A percentile compares a stretch with the other conserved stretches of the same genome.
Evolutionary conservation across 179 eudicot genomes (phyloP).

Genomic region (Silene noctiflora): DNA sequence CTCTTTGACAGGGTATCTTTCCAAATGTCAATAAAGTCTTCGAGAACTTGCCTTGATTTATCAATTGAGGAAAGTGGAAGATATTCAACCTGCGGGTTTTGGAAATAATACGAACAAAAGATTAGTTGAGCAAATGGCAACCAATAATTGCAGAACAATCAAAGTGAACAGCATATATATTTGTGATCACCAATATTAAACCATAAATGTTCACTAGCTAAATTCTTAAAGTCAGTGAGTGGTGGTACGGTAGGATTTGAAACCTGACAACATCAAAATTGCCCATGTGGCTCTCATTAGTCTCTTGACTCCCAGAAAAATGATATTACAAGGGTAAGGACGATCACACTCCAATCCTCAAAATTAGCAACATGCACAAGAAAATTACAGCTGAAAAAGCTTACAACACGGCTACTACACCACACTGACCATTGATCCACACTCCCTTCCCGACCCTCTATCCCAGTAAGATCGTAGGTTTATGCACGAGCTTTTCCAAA

Average conservation of each 20-base stretch:
- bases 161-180: neutral
- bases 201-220: neutral
- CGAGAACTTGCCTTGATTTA: constrained; percentile 62
- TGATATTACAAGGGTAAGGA: neutral
- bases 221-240: too few species aligned
- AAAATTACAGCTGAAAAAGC: neutral
- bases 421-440: neutral
- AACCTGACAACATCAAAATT: too few species aligned
- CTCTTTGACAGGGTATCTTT: constrained; percentile 66
- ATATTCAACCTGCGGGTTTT: constrained; percentile 71
- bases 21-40: constrained; percentile 66
- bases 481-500: neutral
- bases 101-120: neutral
- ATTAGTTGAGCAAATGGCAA: neutral
- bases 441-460: neutral
- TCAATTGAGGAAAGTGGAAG: constrained; percentile 75
- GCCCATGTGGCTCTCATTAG: too few species aligned
- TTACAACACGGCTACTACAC: neutral
- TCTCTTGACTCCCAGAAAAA: neutral
- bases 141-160: neutral
- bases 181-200: neutral
- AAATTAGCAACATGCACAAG: neutral
- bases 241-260: too few species aligned
- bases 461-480: neutral
- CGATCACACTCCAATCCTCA: neutral